Percentiles rank a stretch among this genome's conserved stretches.
phyloP scores from a whole-genome alignment of 305 asterid genomes.

The Solanum aculeatissimum region DNA sequence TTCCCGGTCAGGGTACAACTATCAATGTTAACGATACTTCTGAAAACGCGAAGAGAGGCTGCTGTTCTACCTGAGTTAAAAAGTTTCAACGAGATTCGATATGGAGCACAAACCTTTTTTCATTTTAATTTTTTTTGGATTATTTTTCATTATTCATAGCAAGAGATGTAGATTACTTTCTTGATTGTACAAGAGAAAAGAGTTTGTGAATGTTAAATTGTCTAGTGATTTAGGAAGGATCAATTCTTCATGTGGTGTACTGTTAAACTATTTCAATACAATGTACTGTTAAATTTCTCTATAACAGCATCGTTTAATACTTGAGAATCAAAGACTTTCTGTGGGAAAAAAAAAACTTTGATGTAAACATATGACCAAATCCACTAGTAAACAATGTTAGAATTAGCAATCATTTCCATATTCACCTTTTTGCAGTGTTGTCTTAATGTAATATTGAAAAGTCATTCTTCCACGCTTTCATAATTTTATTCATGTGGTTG shows the following conservation, averaged over 20 bases:
- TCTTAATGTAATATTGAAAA: neutral
- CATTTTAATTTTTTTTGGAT: neutral
- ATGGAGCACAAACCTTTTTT: neutral
- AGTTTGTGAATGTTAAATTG: conserved; percentile 7
- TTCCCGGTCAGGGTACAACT: conserved; percentile 24
- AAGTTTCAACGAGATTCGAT: neutral
- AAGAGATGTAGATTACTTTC: conserved; percentile 13
- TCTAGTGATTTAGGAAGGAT: neutral
- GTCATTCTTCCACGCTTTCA: neutral
- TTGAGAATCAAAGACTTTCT: neutral
- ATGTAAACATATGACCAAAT: neutral
- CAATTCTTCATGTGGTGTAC: neutral
- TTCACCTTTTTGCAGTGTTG: neutral
- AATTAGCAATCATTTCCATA: neutral
- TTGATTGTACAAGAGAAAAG: neutral
- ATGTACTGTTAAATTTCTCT: neutral
- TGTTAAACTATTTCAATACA: neutral
- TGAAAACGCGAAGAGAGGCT: conserved; percentile 12
- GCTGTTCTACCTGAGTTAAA: conserved; percentile 16
- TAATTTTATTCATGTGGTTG: neutral
- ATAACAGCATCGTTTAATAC: neutral
- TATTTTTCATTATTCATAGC: neutral
- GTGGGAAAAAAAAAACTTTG: neutral
- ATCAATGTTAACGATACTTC: conserved; percentile 16
- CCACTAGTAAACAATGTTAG: neutral